Percentiles rank a stretch among this genome's conserved stretches.
phyloP scores from a whole-genome alignment of 352 stramenopile species.

The Phytophthora melonis region DNA sequence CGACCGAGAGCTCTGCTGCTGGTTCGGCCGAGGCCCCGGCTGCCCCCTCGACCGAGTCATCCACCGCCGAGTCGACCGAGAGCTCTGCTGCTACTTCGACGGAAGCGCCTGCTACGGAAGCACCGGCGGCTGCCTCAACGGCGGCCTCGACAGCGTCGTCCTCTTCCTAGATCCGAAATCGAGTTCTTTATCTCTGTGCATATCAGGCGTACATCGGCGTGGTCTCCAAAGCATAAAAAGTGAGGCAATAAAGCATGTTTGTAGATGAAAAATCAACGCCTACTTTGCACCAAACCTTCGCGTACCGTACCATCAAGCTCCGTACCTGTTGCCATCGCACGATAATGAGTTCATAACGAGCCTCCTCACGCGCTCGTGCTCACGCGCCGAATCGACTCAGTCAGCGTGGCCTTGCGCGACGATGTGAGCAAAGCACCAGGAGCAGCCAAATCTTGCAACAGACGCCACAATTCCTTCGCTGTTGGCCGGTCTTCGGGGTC shows the following conservation, averaged over 20 bases:
- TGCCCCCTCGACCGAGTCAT: neutral
- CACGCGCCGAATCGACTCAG: slow-evolving; percentile 31
- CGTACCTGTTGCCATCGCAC: neutral
- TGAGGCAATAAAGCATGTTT: slow-evolving; percentile 47
- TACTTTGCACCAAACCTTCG: slow-evolving; percentile 10
- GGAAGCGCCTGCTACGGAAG: neutral
- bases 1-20: slow-evolving; percentile 5
- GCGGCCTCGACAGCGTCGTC: slow-evolving; percentile 11
- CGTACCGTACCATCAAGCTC: neutral
- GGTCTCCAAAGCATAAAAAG: slow-evolving; percentile 35
- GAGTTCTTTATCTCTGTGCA: slow-evolving; percentile 45
- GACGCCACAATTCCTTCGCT: slow-evolving; percentile 57
- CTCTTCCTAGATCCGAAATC: slow-evolving; percentile 36
- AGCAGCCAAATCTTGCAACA: slow-evolving; percentile 26
- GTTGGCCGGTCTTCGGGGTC: slow-evolving; percentile 55
- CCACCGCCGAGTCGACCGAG: neutral
- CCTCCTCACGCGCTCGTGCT: slow-evolving; percentile 29
- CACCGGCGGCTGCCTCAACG: slow-evolving; percentile 8
- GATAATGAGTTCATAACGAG: neutral
- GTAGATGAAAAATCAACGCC: slow-evolving; percentile 28
- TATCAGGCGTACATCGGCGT: slow-evolving; percentile 38
- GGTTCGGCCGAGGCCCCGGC: neutral
- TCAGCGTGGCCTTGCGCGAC: slow-evolving; percentile 34
- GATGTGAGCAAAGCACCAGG: slow-evolving; percentile 31
- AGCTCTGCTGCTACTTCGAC: neutral